These are phyloP conservation scores for Podila epicladia DNA, from an alignment of 192 early-diverging fungal genomes.

Conservation along the genomic window DNA sequence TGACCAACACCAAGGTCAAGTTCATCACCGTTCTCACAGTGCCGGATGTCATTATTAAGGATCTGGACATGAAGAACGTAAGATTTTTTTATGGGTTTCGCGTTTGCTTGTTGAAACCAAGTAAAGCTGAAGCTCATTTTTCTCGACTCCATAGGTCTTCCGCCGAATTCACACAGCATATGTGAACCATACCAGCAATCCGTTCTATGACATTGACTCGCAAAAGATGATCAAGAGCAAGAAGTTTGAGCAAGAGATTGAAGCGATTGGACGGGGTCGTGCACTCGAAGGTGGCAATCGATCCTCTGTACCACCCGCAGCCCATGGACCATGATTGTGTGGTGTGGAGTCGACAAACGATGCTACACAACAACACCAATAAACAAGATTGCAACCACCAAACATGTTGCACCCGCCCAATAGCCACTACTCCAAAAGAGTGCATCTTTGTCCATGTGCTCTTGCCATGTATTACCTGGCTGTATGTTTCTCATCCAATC, in stretches of 20 bases:
- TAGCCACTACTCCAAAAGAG: too few species aligned
- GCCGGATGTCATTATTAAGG: conserved; percentile 79
- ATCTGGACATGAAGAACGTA: conserved; percentile 84
- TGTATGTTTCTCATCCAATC: too few species aligned
- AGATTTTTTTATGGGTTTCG: conserved; percentile 14
- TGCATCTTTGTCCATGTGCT: too few species aligned
- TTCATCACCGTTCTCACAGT: conserved; percentile 74
- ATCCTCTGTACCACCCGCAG: conserved; percentile 12
- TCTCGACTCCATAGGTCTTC: conserved; percentile 67
- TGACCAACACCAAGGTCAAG: conserved; percentile 88
- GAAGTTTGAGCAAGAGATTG: conserved; percentile 66
- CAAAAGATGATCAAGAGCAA: conserved; percentile 62
- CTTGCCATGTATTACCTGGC: too few species aligned
- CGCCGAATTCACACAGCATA: conserved; percentile 87
- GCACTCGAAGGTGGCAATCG: conserved; percentile 43
- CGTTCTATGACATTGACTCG: conserved; percentile 81
- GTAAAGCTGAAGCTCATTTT: neutral
- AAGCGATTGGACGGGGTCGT: conserved; percentile 59
- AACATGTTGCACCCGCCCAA: too few species aligned
- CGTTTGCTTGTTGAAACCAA: neutral
- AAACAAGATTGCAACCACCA: too few species aligned
- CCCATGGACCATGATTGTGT: neutral
- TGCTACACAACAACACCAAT: neutral
- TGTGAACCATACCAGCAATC: conserved; percentile 82
- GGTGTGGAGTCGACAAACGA: neutral